A percentile compares a stretch with the other conserved stretches of the same genome.
Evolutionary conservation across 805 yeast species (phyloP).

Genomic region (Starmerella potacharoeniae): DNA sequence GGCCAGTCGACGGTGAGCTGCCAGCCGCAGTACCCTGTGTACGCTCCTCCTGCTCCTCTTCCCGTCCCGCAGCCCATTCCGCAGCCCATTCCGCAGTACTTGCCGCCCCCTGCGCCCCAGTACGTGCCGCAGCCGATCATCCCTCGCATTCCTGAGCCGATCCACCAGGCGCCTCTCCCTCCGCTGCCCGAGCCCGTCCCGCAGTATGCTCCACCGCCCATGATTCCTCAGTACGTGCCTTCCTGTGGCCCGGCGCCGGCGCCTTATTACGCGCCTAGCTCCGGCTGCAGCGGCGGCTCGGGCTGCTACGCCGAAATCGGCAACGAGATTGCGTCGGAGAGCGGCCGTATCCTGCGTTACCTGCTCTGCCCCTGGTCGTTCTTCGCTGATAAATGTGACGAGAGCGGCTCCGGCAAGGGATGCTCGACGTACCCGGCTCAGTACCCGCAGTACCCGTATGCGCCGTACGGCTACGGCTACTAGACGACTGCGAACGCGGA

Average conservation of each 20-base stretch:
- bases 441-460: background rate
- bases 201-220: background rate
- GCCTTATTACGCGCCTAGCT: background rate
- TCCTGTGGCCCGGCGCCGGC: background rate
- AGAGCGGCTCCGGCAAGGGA: background rate
- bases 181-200: background rate
- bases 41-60: background rate
- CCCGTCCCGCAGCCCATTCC: background rate
- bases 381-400: background rate
- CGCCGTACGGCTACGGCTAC: background rate
- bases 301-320: slow-evolving; percentile 7
- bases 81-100: background rate
- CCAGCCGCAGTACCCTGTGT: background rate
- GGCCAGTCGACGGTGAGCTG: background rate
- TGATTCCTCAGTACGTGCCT: slow-evolving; percentile 1
- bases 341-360: slow-evolving; percentile 9
- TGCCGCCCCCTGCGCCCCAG: background rate
- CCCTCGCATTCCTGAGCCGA: background rate
- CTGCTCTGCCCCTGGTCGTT: slow-evolving; percentile 13
- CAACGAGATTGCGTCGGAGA: slow-evolving; percentile 1
- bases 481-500: background rate
- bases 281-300: slow-evolving; percentile 1
- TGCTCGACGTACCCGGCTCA: background rate
- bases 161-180: background rate
- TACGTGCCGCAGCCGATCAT: background rate